These are phyloP conservation scores for Fusarium austroafricanum DNA, from an alignment of 2,329 filamentous ascomycete genomes.

Conservation along the genomic window DNA sequence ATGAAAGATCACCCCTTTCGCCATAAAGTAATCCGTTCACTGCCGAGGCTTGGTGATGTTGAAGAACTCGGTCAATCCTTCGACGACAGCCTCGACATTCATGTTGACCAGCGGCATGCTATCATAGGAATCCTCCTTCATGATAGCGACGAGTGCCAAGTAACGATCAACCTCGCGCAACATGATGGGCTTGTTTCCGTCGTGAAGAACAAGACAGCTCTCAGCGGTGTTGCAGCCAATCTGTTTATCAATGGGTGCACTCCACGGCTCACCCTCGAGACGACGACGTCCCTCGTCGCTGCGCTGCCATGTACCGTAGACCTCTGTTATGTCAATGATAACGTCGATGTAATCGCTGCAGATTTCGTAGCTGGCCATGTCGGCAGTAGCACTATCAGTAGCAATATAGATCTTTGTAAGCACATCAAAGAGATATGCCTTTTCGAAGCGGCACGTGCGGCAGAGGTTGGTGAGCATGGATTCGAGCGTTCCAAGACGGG, in stretches of 20 bases:
- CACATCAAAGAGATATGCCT: constrained; percentile 97
- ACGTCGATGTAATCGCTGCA: constrained; percentile 99
- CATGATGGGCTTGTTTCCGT: constrained; percentile 73
- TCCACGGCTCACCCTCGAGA: constrained; percentile 71
- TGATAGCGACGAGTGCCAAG: constrained; percentile 84
- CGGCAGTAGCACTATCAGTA: constrained; percentile 90
- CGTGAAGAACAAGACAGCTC: constrained; percentile 75
- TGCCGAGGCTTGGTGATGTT: constrained; percentile 72
- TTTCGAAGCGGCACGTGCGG: constrained; percentile 94
- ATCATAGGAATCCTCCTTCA: constrained; percentile 86
- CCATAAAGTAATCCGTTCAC: constrained; percentile 23
- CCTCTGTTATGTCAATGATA: constrained; percentile 95
- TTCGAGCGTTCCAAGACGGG: constrained; percentile 91
- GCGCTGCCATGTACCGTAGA: constrained; percentile 83
- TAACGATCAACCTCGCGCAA: constrained; percentile 78
- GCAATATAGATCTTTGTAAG: constrained; percentile 99
- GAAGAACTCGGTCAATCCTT: constrained; percentile 83
- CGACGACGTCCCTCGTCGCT: constrained; percentile 64
- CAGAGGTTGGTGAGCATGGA: constrained; percentile 94
- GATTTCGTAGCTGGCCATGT: constrained; percentile 97
- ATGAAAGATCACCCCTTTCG: background rate
- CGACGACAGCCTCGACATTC: constrained; percentile 85
- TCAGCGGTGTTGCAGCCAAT: constrained; percentile 74
- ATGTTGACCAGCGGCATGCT: constrained; percentile 88
- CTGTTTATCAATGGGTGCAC: constrained; percentile 72